Evolutionary conservation across 2,329 filamentous ascomycete species (phyloP), one percentile per base, ranked within the genome.

Genomic region (Colletotrichum tanaceti): DNA sequence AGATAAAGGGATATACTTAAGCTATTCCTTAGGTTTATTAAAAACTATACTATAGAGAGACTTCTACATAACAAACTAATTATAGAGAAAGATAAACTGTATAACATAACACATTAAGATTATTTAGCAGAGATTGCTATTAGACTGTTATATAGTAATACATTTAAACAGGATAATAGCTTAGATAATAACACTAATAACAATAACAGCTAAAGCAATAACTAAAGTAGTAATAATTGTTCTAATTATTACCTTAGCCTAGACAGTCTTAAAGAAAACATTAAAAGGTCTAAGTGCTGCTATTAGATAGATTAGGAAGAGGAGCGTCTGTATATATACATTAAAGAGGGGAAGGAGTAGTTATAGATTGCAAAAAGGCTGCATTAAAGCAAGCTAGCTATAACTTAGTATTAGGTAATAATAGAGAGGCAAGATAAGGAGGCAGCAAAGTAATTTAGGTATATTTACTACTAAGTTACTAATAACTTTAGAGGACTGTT

Each of bases 331-430:
- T 24, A 24, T 22, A 38, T 47, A 58, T 64, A 20, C 13, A 24
- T 58, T 64, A 16, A 38, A 24, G 46, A 64, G 53, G 53, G 47
- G 47, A 63, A 52, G 32, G 44, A 63, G 28, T 63, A 9, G 44
- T 50, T 16, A 16, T 63, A 16, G 61, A 63, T 63, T 57, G n/a
- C 43, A 57, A 18, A 35, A 4, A 63, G 46, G 38, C 32, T 63
- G 14, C 1, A 57, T 35, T 20, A 9, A 63, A 63, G 52, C 32
- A 11, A 63, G 44, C 20, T 24, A 35, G 52, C 61, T 58, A 2
- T 57, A 13, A 20, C 6, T 49, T 14, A 50, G 24, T 41, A 63
- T 32, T 63, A 14, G 61, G 50, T 32, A 5, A 57, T 58, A 10
- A 50, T 63, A 9, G 20, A 18, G 20, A 49, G 38, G 43, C 14